Percentiles rank a stretch among this genome's conserved stretches.
These are phyloP conservation scores for Cordyceps cateniannulata DNA, from an alignment of 2,329 filamentous ascomycete genomes.

Conservation along the genomic window DNA sequence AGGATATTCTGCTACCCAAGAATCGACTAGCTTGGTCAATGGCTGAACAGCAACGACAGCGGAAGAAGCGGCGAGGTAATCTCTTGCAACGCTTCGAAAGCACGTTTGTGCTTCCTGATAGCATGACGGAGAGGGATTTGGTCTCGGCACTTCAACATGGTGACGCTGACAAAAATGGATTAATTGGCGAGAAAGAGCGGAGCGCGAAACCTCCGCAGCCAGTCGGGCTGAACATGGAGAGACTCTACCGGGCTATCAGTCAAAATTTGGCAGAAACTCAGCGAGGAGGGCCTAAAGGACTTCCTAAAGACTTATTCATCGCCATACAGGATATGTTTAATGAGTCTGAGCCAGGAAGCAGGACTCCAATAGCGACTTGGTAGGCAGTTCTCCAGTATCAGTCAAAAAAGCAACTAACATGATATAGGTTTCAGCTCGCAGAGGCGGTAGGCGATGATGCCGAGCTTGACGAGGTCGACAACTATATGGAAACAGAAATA, in stretches of 20 bases:
- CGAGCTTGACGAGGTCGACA: slow-evolving; percentile 12
- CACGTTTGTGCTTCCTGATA: slow-evolving; percentile 33
- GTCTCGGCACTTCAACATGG: not conserved
- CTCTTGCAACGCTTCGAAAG: slow-evolving; percentile 24
- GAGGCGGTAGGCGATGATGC: slow-evolving; percentile 1
- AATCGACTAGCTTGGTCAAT: slow-evolving; percentile 22
- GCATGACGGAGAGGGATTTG: slow-evolving; percentile 23
- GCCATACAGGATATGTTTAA: slow-evolving; percentile 23
- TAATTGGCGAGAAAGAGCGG: slow-evolving; percentile 13
- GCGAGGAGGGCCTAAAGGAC: slow-evolving; percentile 17
- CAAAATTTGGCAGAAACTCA: not conserved
- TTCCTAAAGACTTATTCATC: slow-evolving; percentile 22
- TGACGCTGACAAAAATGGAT: slow-evolving; percentile 1
- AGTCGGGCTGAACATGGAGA: slow-evolving; percentile 19
- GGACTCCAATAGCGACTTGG: slow-evolving; percentile 28
- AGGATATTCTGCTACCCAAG: slow-evolving; percentile 24
- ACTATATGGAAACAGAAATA: slow-evolving; percentile 23
- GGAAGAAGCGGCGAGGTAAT: slow-evolving; percentile 23
- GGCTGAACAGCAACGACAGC: slow-evolving; percentile 20
- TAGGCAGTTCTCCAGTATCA: slow-evolving; percentile 15
- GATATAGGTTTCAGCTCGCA: slow-evolving; percentile 3
- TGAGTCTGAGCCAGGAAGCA: slow-evolving; percentile 20
- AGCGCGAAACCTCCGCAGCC: slow-evolving; percentile 4
- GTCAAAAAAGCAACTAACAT: not conserved
- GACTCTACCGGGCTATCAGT: slow-evolving; percentile 19